These are phyloP conservation scores for Chrysosporium keratinophilum DNA, from an alignment of 2,329 filamentous ascomycete genomes.

Conservation along the genomic window DNA sequence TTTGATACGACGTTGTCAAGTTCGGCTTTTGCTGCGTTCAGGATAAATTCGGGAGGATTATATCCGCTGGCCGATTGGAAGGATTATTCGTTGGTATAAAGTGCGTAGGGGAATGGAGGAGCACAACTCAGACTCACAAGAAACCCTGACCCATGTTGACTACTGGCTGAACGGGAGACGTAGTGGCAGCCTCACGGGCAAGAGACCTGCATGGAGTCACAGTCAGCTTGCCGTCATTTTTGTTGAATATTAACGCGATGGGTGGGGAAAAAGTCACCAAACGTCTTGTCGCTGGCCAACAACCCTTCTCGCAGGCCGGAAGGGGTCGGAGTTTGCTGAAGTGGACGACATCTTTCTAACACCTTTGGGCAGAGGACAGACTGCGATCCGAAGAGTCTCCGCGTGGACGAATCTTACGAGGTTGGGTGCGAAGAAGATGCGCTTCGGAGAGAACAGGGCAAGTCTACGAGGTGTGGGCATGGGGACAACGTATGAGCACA, in stretches of 20 bases:
- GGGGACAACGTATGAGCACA: background rate
- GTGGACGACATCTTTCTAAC: constrained; percentile 34
- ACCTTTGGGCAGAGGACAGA: background rate
- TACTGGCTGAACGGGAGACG: constrained; percentile 54
- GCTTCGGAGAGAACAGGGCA: background rate
- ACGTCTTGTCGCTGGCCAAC: constrained; percentile 44
- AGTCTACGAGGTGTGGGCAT: constrained; percentile 1
- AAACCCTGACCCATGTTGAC: constrained; percentile 60
- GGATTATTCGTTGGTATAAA: background rate
- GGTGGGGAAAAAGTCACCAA: constrained; percentile 26
- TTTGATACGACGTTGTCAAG: constrained; percentile 92
- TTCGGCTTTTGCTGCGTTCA: constrained; percentile 82
- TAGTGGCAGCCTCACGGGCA: constrained; percentile 56
- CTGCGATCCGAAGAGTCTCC: background rate
- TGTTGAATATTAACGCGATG: background rate
- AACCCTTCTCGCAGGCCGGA: constrained; percentile 39
- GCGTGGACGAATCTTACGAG: background rate
- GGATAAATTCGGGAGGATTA: constrained; percentile 82
- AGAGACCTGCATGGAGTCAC: constrained; percentile 44
- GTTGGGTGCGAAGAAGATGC: background rate
- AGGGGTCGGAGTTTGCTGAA: constrained; percentile 31
- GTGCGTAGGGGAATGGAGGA: background rate
- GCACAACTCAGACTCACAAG: constrained; percentile 33
- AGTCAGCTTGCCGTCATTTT: background rate
- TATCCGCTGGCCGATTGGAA: constrained; percentile 50